Evolutionary conservation across 176 grass and related monocot species (phyloP).

Genomic region (Aechmea fasciata): DNA sequence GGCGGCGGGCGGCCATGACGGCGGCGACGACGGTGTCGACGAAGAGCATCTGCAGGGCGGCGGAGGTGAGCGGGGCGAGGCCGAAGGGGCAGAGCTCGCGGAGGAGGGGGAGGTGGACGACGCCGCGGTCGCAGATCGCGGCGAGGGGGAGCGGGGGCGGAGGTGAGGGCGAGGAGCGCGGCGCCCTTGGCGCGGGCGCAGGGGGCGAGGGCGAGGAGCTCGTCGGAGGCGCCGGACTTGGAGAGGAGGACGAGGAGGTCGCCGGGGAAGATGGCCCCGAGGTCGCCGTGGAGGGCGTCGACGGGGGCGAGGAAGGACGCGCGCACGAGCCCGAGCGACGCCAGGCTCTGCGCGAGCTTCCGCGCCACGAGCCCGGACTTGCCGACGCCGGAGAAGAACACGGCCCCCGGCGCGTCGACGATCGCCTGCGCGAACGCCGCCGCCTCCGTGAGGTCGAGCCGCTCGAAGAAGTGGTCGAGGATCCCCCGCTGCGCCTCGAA

Average conservation of each 20-base stretch:
- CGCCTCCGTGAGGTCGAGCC: conserved; percentile 56
- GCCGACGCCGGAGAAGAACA: conserved; percentile 90
- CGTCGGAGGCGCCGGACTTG: conserved; percentile 88
- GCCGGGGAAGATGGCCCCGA: conserved; percentile 62
- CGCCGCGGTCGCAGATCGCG: conserved; percentile 63
- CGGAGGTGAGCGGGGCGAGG: conserved; percentile 81
- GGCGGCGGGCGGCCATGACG: conserved; percentile 56
- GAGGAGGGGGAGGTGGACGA: conserved; percentile 92
- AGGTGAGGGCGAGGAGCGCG: conserved; percentile 63
- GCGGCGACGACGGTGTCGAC: conserved; percentile 80
- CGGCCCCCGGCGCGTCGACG: conserved; percentile 54
- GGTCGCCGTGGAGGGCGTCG: conserved; percentile 92
- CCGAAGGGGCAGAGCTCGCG: conserved; percentile 89
- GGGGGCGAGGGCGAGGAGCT: conserved; percentile 69
- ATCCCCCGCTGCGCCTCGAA: conserved; percentile 55
- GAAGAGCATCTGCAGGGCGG: conserved; percentile 84
- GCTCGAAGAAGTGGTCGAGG: conserved; percentile 75
- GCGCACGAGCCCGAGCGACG: conserved; percentile 68
- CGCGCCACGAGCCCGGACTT: conserved; percentile 81
- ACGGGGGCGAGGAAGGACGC: conserved; percentile 65
- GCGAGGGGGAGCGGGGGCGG: conserved; percentile 54
- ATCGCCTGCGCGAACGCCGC: conserved; percentile 63
- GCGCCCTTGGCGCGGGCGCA: conserved; percentile 85
- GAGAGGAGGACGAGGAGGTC: conserved; percentile 83
- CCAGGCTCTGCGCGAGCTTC: conserved; percentile 78